Base-by-base conservation (phyloP, 345 rosid species). In the Murraya paniculata region DNA sequence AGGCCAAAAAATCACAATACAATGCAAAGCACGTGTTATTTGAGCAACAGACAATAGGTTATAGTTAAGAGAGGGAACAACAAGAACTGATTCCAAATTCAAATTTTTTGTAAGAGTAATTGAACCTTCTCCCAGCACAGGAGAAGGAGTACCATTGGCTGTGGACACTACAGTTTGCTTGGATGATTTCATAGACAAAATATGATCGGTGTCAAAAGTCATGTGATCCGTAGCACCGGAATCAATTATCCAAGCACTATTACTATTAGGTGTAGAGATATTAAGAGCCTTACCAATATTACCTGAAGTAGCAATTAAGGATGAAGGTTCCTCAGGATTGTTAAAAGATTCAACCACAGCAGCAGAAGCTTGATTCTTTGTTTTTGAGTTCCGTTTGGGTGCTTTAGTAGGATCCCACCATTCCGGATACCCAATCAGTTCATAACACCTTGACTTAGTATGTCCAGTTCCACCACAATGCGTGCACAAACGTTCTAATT, bases 1-100 rank as follows among this genome's bases (percentile, higher is more conserved):
- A 73, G 28, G 71, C 71, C 62, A 75, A 64, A 64, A 75, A 19
- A 75, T 48, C 21, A 48, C 48, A 45, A 45, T 11, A 61, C 41
- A 64, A 65, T 30, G 18, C 8, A 75, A 31, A 27, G 22, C 2
- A 24, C 4, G 2, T 4, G 61, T 64, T 28, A 75, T 64, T 64
- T 45, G 48, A 27, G 69, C 7, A 41, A 75, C 22, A 7, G 6
- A 28, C 1, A 75, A 22, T 5, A 75, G 9, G 7, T 64, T 62
- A 62, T 39, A 22, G 22, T 64, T 8, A 11, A 75, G 68, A 24
- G 70, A 64, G 9, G 41, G 71, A 27, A 75, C 62, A 38, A 28
- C 9, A 9, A 75, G 22, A 27, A 75, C 14, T 14, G 5, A 75
- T 28, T 48, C 13, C 8, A 75, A 21, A 75, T 64, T 64, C 4